Percentiles rank a stretch among this genome's conserved stretches.
Evolutionary conservation across 2,329 filamentous ascomycete species (phyloP).

Genomic region (Botryosphaeria dothidea): DNA sequence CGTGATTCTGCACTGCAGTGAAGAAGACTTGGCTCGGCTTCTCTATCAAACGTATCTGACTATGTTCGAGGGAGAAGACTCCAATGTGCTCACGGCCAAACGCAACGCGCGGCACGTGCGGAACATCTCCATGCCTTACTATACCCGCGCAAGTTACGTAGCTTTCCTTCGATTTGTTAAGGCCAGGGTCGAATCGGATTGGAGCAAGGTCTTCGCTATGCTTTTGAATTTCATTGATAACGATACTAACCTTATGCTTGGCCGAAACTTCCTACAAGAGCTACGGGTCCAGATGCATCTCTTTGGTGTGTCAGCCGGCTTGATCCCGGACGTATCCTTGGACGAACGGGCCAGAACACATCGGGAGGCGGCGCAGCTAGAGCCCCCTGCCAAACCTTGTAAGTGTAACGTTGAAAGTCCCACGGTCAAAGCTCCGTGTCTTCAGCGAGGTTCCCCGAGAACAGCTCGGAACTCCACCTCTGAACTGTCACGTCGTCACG

Average conservation of each 20-base stretch:
- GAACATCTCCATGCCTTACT: conserved; percentile 27
- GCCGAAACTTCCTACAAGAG: conserved; percentile 21
- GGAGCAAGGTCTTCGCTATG: conserved; percentile 3
- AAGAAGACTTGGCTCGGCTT: conserved; percentile 18
- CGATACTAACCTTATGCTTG: conserved; percentile 21
- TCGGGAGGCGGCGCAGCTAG: conserved; percentile 22
- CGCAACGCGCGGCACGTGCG: background rate
- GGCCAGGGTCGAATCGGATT: conserved; percentile 2
- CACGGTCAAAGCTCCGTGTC: conserved; percentile 13
- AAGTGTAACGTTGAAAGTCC: conserved; percentile 24
- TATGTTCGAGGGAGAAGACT: conserved; percentile 24
- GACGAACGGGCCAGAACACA: background rate
- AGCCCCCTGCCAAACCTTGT: conserved; percentile 22
- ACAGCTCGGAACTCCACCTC: conserved; percentile 16
- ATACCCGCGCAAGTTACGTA: conserved; percentile 22
- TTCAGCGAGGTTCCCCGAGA: conserved; percentile 18
- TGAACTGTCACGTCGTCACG: conserved; percentile 21
- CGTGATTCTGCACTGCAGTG: conserved; percentile 36
- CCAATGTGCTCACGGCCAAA: background rate
- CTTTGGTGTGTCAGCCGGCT: conserved; percentile 12
- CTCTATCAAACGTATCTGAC: conserved; percentile 21
- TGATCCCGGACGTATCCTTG: conserved; percentile 9
- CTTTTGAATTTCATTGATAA: conserved; percentile 11
- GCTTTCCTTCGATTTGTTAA: conserved; percentile 21
- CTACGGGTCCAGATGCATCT: conserved; percentile 22